Base-by-base conservation (phyloP, 805 yeast species). In the Ascoidea tarda region DNA sequence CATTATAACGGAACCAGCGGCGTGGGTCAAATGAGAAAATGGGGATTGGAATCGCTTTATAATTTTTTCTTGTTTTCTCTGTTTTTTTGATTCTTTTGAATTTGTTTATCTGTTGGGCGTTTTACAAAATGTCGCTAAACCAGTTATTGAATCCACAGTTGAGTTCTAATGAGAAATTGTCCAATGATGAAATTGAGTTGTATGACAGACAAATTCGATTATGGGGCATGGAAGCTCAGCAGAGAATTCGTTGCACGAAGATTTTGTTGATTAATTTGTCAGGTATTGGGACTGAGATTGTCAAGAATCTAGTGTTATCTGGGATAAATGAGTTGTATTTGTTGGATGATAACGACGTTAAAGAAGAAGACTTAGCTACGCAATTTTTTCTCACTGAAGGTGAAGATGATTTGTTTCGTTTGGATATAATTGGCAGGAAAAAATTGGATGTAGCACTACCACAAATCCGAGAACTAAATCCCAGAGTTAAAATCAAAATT, bases 171-270 rank as follows among this genome's bases (percentile, higher is more conserved):
- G 45, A 49, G 46, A 61, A 60, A 33, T 58, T 70, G 46, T 60
- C 62, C 33, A 69, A 69, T 67, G 96, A 89, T 60, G 97, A 90
- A 63, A 79, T 90, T 54, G 96, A 95, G 1, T 74, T 91, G 28
- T 91, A 91, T 63, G 99, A 91, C 66, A 78, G 99, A 54, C 99
- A 91, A 67, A 90, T 91, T 57, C 70, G 99, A 57, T 73, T 91
- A 21, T 91, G 99, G 99, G 99, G 99, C 1, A 72, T 93, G 63
- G 95, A 86, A 38, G 95, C 97, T 4, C 99, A 91, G 65, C 74
- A 79, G 46, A 64, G 77, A 48, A 78, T 91, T 71, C 75, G 93
- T 45, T 77, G 81, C 16, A 82, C 96, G 6, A 76, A 76, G 48
- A 73, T 91, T 5, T 68, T 90, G 48, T 60, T 93, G 47, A 72